Evolutionary conservation across 345 rosid genomes (phyloP), one percentile per base, ranked within the genome.

Genomic region (rapeseed (Brassica napus)): DNA sequence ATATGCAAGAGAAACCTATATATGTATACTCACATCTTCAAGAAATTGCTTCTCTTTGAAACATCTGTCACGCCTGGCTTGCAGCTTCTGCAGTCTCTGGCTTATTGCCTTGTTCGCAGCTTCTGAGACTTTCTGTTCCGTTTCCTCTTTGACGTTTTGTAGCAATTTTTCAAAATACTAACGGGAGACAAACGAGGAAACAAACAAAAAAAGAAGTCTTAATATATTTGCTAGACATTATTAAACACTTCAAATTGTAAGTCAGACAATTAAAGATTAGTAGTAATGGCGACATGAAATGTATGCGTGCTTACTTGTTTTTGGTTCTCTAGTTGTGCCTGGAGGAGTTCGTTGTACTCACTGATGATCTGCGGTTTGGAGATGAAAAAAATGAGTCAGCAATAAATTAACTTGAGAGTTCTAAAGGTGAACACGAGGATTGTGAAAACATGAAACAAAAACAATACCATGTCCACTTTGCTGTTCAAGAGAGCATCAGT

Each of bases 261-360:
- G 23, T 15, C 71, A 60, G 55, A 21, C 6, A 28, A 52, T 34
- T 47, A 23, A 28, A 60, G 64, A 60, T 65, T 23, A 21, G 69
- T 61, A 24, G 54, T n/a, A 42, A 23, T 42, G 26, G 14, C 57
- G 55, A 73, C 64, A 67, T 23, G 5, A 58, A 59, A 47, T 30
- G 61, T 63, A 59, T 21, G 47, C 24, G 60, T 52, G 78, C 89
- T 86, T 85, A 93, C 98, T 69, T 82, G 73, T 75, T 91, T 92
- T 86, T 94, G 98, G 84, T 91, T 92, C 87, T 92, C 96, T 59
- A 94, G 93, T 78, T 94, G 96, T 12, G 95, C 81, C 16, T 86
- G 88, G 24, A 92, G 93, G 72, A 92, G 95, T 71, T 92, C 97
- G 54, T 91, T 85, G 83, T 94, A 94, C 83, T 91, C 98, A 10